Conservation (phyloP, 352 stramenopile genomes). For the Nothophytophthora sp. region DNA sequence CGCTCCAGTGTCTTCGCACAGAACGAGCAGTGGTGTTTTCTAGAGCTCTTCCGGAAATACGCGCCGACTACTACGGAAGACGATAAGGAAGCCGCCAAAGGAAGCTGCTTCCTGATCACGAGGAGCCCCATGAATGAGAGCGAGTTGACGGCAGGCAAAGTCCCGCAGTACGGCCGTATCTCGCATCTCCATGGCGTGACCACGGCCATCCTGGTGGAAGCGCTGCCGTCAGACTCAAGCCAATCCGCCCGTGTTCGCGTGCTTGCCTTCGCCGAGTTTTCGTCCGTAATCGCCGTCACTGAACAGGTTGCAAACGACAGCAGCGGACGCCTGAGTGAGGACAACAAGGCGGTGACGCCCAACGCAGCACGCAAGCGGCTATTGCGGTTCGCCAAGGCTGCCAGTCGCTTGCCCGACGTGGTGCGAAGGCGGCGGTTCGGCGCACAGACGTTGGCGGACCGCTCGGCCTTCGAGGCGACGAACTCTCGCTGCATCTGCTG, state of each 20-base stretch:
- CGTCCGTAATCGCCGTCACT: slow-evolving; percentile 11
- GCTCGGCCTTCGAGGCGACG: slow-evolving; percentile 36
- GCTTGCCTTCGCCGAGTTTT: slow-evolving; percentile 39
- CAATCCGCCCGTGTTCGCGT: slow-evolving; percentile 38
- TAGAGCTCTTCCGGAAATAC: slow-evolving; percentile 34
- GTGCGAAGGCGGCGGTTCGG: slow-evolving; percentile 60
- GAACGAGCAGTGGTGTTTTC: slow-evolving; percentile 41
- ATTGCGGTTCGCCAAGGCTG: slow-evolving; percentile 39
- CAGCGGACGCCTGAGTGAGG: not conserved
- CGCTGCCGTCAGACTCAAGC: slow-evolving; percentile 34
- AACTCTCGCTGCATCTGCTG: slow-evolving; percentile 66
- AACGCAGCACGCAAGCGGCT: slow-evolving; percentile 28
- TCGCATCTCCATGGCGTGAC: slow-evolving; percentile 39
- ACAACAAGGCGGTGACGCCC: slow-evolving; percentile 16
- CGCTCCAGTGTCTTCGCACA: slow-evolving; percentile 41
- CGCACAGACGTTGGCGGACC: slow-evolving; percentile 53
- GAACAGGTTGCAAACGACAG: too few species aligned
- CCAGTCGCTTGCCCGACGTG: slow-evolving; percentile 39
- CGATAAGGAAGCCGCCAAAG: not conserved
- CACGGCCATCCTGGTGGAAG: slow-evolving; percentile 34
- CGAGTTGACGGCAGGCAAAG: slow-evolving; percentile 36
- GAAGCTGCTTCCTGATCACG: slow-evolving; percentile 23
- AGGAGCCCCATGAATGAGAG: slow-evolving; percentile 30
- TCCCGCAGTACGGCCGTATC: slow-evolving; percentile 40
- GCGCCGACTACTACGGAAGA: slow-evolving; percentile 6